phyloP scores from a whole-genome alignment of 495 filamentous ascomycete genomes.

The Penicillium coprophilum region DNA sequence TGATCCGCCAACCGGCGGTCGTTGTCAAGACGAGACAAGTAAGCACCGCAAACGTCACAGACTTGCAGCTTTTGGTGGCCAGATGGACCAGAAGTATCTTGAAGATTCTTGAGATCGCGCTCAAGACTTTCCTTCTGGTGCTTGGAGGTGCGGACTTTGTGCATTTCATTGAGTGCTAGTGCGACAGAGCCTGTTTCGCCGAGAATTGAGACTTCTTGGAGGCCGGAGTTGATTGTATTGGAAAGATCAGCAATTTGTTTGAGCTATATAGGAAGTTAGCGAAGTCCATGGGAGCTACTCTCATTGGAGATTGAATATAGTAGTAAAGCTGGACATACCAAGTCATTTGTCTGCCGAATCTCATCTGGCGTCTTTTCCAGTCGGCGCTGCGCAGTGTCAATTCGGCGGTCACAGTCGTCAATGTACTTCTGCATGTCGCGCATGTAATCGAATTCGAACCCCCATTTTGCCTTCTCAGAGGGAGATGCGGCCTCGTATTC shows the following conservation, averaged over 20 bases:
- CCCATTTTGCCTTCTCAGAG: conserved; percentile 70
- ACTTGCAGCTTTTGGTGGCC: conserved; percentile 98
- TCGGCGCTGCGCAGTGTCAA: conserved; percentile 83
- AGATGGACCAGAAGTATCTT: conserved; percentile 84
- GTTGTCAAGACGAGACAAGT: conserved; percentile 87
- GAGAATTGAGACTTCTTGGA: conserved; percentile 82
- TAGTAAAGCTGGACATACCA: conserved; percentile 48
- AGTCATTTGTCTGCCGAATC: conserved; percentile 90
- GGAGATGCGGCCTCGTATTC: conserved; percentile 75
- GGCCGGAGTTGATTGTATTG: conserved; percentile 74
- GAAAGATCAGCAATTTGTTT: conserved; percentile 84
- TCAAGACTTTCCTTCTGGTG: conserved; percentile 81
- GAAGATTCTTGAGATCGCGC: conserved; percentile 85
- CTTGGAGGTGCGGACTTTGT: conserved; percentile 76
- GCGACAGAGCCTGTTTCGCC: conserved; percentile 79
- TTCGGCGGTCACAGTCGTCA: conserved; percentile 92
- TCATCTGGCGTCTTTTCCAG: conserved; percentile 98
- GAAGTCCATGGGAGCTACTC: not conserved
- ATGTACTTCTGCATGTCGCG: conserved; percentile 94
- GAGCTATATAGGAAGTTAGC: conserved; percentile 44
- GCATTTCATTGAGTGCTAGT: conserved; percentile 80
- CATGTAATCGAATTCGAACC: conserved; percentile 95
- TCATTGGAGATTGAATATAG: not conserved
- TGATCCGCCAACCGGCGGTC: conserved; percentile 92
- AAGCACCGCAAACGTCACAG: conserved; percentile 96